Evolutionary conservation across 1,284 basidiomycete species (phyloP).

Genomic region (Cryptococcus hybrid): DNA sequence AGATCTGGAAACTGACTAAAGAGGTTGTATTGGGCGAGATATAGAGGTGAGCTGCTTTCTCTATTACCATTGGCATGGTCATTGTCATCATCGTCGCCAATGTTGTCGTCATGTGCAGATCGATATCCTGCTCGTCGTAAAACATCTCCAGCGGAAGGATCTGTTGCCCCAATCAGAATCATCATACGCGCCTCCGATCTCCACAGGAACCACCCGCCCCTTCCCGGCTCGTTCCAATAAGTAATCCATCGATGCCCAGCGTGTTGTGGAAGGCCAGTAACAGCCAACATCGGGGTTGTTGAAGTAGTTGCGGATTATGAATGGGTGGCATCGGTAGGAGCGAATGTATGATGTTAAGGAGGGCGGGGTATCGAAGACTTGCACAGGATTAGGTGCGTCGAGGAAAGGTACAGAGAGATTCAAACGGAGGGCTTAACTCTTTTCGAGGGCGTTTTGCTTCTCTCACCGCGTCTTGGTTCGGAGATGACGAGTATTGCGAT

Average conservation of each 20-base stretch:
- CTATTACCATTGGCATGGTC: not conserved
- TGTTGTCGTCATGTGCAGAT: not conserved
- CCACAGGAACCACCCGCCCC: slow-evolving; percentile 84
- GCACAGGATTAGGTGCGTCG: slow-evolving; percentile 41
- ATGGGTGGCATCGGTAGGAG: slow-evolving; percentile 57
- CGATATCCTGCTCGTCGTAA: slow-evolving; percentile 57
- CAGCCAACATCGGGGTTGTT: slow-evolving; percentile 61
- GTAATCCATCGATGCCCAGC: slow-evolving; percentile 70
- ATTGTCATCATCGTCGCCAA: not conserved
- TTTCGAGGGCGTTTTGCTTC: not conserved
- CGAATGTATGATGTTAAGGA: slow-evolving; percentile 63
- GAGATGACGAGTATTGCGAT: not conserved
- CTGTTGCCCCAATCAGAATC: slow-evolving; percentile 74
- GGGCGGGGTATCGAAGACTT: slow-evolving; percentile 44
- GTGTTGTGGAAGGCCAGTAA: slow-evolving; percentile 53
- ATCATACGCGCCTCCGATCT: slow-evolving; percentile 83
- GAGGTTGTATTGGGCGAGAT: slow-evolving; percentile 88
- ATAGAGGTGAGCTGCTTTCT: slow-evolving; percentile 52
- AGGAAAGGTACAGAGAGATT: not conserved
- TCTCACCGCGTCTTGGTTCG: not conserved
- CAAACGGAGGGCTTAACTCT: not conserved
- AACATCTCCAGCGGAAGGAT: slow-evolving; percentile 79
- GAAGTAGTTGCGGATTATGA: slow-evolving; percentile 64
- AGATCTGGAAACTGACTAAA: slow-evolving; percentile 80
- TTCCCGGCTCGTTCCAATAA: slow-evolving; percentile 66